Percentiles rank a stretch among this genome's conserved stretches.
These are phyloP conservation scores for Lyophyllum decastes DNA, from an alignment of 768 basidiomycete species.

Conservation along the genomic window DNA sequence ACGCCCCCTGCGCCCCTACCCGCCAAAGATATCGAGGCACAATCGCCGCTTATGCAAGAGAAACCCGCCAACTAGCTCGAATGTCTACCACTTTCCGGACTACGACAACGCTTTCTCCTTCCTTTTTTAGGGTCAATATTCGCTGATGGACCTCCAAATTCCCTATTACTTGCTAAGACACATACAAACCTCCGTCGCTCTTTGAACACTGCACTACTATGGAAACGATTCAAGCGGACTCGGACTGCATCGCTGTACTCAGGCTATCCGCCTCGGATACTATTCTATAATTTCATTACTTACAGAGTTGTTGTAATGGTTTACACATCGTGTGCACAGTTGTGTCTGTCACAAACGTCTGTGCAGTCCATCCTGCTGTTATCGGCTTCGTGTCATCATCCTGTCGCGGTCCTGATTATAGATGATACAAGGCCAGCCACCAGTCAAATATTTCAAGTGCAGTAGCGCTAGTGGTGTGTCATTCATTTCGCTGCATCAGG, in stretches of 20 bases:
- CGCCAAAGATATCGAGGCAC: constrained; percentile 16
- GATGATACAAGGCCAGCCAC: too few relatives aligned
- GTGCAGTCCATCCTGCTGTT: too few relatives aligned
- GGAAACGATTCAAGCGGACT: neutral
- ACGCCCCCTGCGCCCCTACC: constrained; percentile 14
- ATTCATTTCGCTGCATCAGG: too few relatives aligned
- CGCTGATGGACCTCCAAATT: neutral
- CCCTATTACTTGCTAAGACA: neutral
- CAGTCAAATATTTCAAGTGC: too few relatives aligned
- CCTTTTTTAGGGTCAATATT: neutral
- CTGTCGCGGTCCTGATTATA: too few relatives aligned
- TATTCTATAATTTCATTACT: neutral
- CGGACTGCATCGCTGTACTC: neutral
- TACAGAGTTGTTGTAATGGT: neutral
- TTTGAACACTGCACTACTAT: neutral
- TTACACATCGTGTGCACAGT: neutral
- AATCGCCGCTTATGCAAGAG: constrained; percentile 13
- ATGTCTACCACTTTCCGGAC: neutral
- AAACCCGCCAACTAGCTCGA: neutral
- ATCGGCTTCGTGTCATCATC: too few relatives aligned
- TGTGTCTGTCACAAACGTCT: neutral
- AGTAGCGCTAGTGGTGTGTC: too few relatives aligned
- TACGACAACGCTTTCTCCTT: neutral
- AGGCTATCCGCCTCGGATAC: neutral
- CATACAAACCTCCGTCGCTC: neutral